Percentiles rank a stretch among this genome's conserved stretches.
Evolutionary conservation across 305 asterid species (phyloP).

Genomic region (Plantago rigida): DNA sequence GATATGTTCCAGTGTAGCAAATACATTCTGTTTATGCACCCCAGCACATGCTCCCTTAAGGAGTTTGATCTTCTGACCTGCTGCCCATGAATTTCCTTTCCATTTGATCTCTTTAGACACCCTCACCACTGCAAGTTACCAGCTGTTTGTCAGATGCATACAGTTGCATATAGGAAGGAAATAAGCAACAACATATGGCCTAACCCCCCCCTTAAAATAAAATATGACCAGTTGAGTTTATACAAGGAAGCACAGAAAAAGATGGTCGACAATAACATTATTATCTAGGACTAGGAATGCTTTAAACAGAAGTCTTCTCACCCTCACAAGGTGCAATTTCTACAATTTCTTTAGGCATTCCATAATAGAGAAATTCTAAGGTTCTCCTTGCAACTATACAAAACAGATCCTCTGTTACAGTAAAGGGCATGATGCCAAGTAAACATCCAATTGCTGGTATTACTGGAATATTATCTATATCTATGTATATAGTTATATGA

Average conservation of each 20-base stretch:
- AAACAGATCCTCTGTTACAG: background rate
- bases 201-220: background rate
- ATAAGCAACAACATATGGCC: background rate
- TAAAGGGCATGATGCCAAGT: background rate
- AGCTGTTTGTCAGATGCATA: conserved; percentile 18
- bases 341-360: background rate
- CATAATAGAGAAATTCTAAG: background rate
- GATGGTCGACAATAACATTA: background rate
- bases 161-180: conserved; percentile 6
- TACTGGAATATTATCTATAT: background rate
- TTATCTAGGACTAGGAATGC: background rate
- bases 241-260: background rate
- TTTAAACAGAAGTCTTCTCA: background rate
- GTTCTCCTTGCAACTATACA: background rate
- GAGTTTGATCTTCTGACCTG: conserved; percentile 62
- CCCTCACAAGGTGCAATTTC: background rate
- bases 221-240: too few species aligned
- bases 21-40: conserved; percentile 36
- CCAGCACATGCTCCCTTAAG: conserved; percentile 61
- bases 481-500: too few species aligned
- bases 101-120: conserved; percentile 44
- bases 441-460: background rate
- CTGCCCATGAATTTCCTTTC: conserved; percentile 47
- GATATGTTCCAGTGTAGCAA: conserved; percentile 56
- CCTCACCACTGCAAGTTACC: conserved; percentile 41